Conservation (phyloP, 225 moss, liverwort and hornwort genomes). For the Ulota crispa region DNA sequence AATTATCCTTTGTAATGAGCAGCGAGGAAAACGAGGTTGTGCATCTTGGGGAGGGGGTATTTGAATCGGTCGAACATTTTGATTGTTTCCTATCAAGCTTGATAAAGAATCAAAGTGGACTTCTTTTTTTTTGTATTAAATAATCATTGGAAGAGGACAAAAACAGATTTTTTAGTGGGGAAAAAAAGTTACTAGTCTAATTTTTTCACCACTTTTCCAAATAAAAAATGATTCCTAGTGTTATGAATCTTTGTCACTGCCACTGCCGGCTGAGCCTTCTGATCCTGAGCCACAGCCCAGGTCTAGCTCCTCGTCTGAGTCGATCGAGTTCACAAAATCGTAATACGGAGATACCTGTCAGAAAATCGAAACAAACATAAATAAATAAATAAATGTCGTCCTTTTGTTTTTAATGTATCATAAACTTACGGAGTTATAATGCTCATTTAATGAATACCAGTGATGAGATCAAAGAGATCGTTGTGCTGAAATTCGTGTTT, state of each 20-base stretch:
- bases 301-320: conserved; percentile 95
- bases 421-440: neutral
- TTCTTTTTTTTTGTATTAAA: neutral
- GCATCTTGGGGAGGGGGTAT: neutral
- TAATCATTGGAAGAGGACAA: conserved; percentile 28
- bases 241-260: conserved; percentile 75
- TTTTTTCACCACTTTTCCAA: conserved; percentile 8
- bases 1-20: neutral
- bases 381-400: neutral
- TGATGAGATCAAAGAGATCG: neutral
- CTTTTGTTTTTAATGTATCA: neutral
- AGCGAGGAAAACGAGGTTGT: neutral
- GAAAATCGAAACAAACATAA: neutral
- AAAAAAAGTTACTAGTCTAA: neutral
- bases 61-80: neutral
- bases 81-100: conserved; percentile 19
- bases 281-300: conserved; percentile 71
- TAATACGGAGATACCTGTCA: conserved; percentile 87
- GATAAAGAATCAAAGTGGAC: conserved; percentile 15
- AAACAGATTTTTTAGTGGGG: neutral
- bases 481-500: neutral
- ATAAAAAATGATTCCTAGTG: conserved; percentile 22
- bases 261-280: conserved; percentile 63
- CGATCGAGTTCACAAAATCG: conserved; percentile 88
- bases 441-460: neutral